Evolutionary conservation across 2,329 filamentous ascomycete species (phyloP), one percentile per base, ranked within the genome.

Genomic region (Teratosphaeria destructans): DNA sequence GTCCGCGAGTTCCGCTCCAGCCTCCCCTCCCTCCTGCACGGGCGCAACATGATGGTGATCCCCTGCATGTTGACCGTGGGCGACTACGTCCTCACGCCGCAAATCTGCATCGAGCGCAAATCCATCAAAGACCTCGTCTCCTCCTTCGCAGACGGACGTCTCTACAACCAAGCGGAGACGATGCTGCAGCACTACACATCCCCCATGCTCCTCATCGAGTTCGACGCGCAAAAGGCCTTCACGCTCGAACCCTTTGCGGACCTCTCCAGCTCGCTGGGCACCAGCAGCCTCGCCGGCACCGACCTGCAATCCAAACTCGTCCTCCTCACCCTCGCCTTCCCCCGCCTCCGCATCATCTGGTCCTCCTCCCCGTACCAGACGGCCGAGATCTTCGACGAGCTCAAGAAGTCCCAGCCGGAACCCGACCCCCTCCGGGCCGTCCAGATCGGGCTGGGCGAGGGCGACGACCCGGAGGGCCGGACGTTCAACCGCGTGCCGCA

Each of bases 11-110:
- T 99, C 72, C 85, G 94, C 64, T 96, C 92, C 35, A 92, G 89
- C 1, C 81, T 99, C 0, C 93, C 94, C 0, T 96, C 91, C 1
- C 82, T 99, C 3, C 81, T 97, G 2, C 93, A 99, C 72, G 94
- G 89, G 0, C 87, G 90, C 57, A 89, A 85, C 67, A 93, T 96
- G 78, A 79, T 91, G 37, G 85, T 97, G 52, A 87, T 97, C 0
- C 94, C 94, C 1, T 96, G 93, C 75, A 95, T 95, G 84, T 79
- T 99, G 61, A 99, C 93, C 0, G 93, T 99, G 0, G 94, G 90
- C 64, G 94, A 99, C 76, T 99, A 99, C 74, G 87, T 99, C 62
- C 81, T 99, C 52, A 94, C 90, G 1, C 93, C 93, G 0, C 83
- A 85, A 65, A 94, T 97, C 65, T 96, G 91, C 74, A 83, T 99